Conservation (phyloP, 2,329 filamentous ascomycete genomes). For the Mariannaea sp. region DNA sequence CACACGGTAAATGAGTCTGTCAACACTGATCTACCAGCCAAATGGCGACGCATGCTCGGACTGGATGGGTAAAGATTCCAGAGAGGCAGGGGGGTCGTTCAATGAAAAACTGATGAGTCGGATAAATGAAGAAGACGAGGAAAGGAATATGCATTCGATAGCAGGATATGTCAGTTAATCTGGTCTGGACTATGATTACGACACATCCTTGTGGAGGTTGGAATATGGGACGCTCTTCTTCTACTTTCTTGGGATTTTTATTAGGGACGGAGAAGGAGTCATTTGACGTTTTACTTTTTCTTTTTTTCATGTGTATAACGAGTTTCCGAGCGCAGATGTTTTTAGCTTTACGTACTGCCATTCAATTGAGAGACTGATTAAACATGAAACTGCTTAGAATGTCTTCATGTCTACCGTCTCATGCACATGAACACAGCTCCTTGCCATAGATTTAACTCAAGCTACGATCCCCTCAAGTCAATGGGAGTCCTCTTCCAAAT, state of each 20-base stretch:
- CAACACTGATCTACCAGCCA: constrained; percentile 1
- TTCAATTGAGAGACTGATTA: constrained; percentile 19
- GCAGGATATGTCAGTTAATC: background rate
- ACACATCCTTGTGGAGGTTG: constrained; percentile 8
- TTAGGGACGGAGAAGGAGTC: constrained; percentile 12
- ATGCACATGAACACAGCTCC: no score
- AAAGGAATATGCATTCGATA: constrained; percentile 10
- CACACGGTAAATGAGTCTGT: constrained; percentile 24
- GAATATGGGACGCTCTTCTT: constrained; percentile 4
- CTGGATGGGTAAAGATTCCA: constrained; percentile 9
- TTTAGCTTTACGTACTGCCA: constrained; percentile 7
- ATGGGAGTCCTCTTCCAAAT: no score
- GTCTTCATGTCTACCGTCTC: no score
- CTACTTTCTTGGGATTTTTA: background rate
- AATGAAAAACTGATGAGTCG: no score
- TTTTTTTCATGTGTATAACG: constrained; percentile 15
- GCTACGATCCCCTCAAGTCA: no score
- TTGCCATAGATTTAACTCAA: no score
- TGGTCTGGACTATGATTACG: constrained; percentile 12
- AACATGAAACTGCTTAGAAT: constrained; percentile 7
- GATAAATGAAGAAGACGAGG: background rate
- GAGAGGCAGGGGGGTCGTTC: no score
- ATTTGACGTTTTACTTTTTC: constrained; percentile 1
- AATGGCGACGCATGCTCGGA: constrained; percentile 15
- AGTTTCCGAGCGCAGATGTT: constrained; percentile 14